Percentiles rank a stretch among this genome's conserved stretches.
phyloP scores from a whole-genome alignment of 202 grass and related monocot genomes.

The Dendrocalamus latiflorus region DNA sequence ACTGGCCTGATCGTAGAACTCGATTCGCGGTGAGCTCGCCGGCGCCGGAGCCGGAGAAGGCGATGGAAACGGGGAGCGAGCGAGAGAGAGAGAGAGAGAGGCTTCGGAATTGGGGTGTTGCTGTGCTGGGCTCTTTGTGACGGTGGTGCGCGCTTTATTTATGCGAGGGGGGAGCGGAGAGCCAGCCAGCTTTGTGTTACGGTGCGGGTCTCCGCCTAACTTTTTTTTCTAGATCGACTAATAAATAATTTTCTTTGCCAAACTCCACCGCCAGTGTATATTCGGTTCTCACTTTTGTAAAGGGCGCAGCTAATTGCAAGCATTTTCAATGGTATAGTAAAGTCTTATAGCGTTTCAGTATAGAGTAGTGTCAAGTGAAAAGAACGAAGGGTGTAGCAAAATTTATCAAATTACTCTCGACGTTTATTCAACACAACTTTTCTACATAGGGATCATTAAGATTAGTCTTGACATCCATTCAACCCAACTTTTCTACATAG shows the following conservation, averaged over 20 bases:
- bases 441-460: too few species aligned
- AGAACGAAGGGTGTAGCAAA: too few species aligned
- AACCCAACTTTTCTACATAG: too few species aligned
- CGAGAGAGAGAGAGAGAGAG: background rate
- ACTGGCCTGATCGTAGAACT: constrained; percentile 20
- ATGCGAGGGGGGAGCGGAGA: background rate
- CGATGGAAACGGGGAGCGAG: constrained; percentile 3
- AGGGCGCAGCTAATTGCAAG: too few species aligned
- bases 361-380: too few species aligned
- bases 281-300: background rate
- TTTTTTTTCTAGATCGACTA: too few species aligned
- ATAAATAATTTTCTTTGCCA: background rate
- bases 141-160: constrained; percentile 28
- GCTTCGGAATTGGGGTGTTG: background rate
- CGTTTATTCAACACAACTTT: too few species aligned
- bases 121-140: background rate
- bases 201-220: constrained; percentile 33
- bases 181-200: background rate
- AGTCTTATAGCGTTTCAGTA: too few species aligned
- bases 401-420: too few species aligned
- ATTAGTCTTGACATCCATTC: too few species aligned
- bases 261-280: background rate
- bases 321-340: too few species aligned
- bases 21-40: constrained; percentile 27
- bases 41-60: constrained; percentile 17